Evolutionary conservation across 495 filamentous ascomycete genomes (phyloP).

Genomic region (Clohesyomyces aquaticus): DNA sequence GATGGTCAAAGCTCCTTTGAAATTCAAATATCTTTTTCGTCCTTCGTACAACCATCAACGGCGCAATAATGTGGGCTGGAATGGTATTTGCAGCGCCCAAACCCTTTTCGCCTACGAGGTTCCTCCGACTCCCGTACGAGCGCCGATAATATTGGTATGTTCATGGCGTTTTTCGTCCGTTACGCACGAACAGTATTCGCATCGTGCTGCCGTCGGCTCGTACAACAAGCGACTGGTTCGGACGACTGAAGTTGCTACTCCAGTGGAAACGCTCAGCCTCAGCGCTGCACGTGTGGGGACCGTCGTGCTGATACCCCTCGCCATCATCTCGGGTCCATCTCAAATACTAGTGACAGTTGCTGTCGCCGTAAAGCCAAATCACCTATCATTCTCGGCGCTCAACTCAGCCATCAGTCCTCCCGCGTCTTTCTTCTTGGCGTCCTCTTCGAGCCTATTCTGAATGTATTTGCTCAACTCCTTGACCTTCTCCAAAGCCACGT

Average conservation of each 20-base stretch:
- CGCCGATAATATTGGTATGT: too few relatives aligned
- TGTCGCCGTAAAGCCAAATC: slow-evolving; percentile 6
- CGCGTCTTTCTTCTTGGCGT: slow-evolving; percentile 73
- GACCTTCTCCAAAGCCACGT: slow-evolving; percentile 71
- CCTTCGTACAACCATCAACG: too few relatives aligned
- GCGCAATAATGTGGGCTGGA: too few relatives aligned
- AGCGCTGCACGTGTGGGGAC: not conserved
- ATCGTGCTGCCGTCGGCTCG: too few relatives aligned
- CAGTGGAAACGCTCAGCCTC: too few relatives aligned
- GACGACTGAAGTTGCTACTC: too few relatives aligned
- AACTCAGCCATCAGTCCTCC: slow-evolving; percentile 76
- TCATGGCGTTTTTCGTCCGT: too few relatives aligned
- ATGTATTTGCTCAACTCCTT: slow-evolving; percentile 76
- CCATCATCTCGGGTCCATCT: not conserved
- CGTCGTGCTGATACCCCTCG: not conserved
- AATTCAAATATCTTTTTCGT: not conserved
- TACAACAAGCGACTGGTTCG: too few relatives aligned
- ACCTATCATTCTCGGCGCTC: slow-evolving; percentile 75
- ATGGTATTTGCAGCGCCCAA: too few relatives aligned
- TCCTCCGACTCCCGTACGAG: too few relatives aligned
- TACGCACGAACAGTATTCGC: too few relatives aligned
- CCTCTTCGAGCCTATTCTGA: slow-evolving; percentile 71
- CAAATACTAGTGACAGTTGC: not conserved
- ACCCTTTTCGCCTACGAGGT: too few relatives aligned
- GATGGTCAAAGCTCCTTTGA: not conserved